A percentile compares a stretch with the other conserved stretches of the same genome.
These are phyloP conservation scores for Reutealis trisperma DNA, from an alignment of 345 rosid genomes.

Conservation along the genomic window DNA sequence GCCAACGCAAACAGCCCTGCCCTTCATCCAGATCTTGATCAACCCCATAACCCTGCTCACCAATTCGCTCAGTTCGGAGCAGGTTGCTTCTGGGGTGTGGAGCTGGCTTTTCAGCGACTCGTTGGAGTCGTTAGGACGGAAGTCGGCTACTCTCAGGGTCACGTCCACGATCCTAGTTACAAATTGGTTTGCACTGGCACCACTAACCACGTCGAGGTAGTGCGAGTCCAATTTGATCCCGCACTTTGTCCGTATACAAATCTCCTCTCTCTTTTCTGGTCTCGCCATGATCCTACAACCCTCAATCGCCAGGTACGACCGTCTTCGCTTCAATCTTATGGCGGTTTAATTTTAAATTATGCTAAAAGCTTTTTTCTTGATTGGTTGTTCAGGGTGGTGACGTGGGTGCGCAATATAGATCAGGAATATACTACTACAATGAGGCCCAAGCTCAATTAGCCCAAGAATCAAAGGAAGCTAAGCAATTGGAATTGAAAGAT, in stretches of 20 bases:
- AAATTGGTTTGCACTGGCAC: conserved; percentile 58
- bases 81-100: conserved; percentile 96
- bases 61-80: conserved; percentile 86
- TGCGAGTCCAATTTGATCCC: conserved; percentile 82
- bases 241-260: conserved; percentile 46
- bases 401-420: conserved; percentile 80
- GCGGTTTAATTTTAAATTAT: neutral
- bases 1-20: conserved; percentile 40
- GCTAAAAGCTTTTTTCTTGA: neutral
- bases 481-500: conserved; percentile 53
- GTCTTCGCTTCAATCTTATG: neutral
- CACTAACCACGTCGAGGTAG: conserved; percentile 84
- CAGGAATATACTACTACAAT: conserved; percentile 81
- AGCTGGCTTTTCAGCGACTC: conserved; percentile 75
- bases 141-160: conserved; percentile 88
- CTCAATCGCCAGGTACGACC: conserved; percentile 69
- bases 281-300: conserved; percentile 77
- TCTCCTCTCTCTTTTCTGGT: conserved; percentile 78
- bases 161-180: conserved; percentile 61
- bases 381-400: conserved; percentile 56
- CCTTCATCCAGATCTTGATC: conserved; percentile 62
- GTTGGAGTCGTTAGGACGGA: conserved; percentile 70
- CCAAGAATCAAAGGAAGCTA: conserved; percentile 55
- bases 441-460: conserved; percentile 55
- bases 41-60: conserved; percentile 42